phyloP scores from a whole-genome alignment of 495 filamentous ascomycete genomes.

The Aspergillus hancockii region DNA sequence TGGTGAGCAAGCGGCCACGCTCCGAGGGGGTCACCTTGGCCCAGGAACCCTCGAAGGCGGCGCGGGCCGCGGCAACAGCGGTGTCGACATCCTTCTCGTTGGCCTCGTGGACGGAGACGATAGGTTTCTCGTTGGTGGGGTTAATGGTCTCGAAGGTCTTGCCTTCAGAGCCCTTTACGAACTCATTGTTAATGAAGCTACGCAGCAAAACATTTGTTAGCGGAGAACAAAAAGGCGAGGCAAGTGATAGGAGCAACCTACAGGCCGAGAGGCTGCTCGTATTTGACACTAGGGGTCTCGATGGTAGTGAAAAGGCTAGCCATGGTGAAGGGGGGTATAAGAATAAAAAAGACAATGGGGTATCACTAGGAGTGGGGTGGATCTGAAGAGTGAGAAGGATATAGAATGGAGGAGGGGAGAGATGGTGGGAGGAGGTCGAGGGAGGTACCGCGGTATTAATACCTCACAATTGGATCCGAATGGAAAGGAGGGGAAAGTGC shows the following conservation, averaged over 20 bases:
- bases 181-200: constrained; percentile 99
- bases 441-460: neutral
- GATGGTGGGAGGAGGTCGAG: constrained; percentile 4
- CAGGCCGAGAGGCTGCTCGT: constrained; percentile 85
- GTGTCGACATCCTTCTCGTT: constrained; percentile 86
- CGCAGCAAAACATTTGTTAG: constrained; percentile 13
- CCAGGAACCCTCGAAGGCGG: constrained; percentile 85
- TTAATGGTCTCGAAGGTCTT: constrained; percentile 81
- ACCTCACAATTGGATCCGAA: neutral
- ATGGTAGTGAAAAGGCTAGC: constrained; percentile 39
- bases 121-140: constrained; percentile 66
- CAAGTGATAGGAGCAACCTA: constrained; percentile 61
- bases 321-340: constrained; percentile 30
- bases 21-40: constrained; percentile 68
- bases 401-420: constrained; percentile 7
- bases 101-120: constrained; percentile 80
- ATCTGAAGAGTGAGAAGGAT: constrained; percentile 7
- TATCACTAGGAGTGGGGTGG: constrained; percentile 15
- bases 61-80: constrained; percentile 86
- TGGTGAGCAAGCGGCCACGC: constrained; percentile 72
- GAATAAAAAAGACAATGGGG: constrained; percentile 16
- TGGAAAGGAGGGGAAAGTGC: neutral
- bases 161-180: constrained; percentile 77
- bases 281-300: constrained; percentile 54
- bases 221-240: neutral